Evolutionary conservation across 2,329 filamentous ascomycete species (phyloP).

Genomic region (Reticulascus tulasneorum): DNA sequence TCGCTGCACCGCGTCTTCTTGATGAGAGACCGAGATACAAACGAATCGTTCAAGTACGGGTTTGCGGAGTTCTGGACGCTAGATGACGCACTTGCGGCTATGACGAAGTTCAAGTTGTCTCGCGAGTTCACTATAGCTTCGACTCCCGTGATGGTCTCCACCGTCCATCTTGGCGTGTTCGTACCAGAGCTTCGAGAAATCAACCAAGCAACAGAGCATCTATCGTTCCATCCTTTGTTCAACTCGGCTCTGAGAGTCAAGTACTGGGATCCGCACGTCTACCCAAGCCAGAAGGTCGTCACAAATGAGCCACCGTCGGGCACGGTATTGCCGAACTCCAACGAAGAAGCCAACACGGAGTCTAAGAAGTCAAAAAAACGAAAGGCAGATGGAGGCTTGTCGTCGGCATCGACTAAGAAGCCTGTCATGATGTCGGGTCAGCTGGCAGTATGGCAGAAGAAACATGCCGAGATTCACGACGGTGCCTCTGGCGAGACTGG

Average conservation of each 20-base stretch:
- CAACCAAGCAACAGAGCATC: conserved; percentile 51
- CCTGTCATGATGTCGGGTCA: conserved; percentile 37
- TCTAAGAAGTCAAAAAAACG: conserved; percentile 47
- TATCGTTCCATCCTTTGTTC: conserved; percentile 67
- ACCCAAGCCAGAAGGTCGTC: conserved; percentile 61
- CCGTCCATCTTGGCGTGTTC: conserved; percentile 82
- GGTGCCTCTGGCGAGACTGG: conserved; percentile 1
- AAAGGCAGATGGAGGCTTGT: conserved; percentile 40
- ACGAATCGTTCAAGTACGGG: conserved; percentile 75
- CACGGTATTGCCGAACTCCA: conserved; percentile 33
- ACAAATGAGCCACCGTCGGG: conserved; percentile 45
- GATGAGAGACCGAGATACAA: conserved; percentile 66
- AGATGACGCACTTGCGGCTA: conserved; percentile 70
- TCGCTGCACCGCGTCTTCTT: conserved; percentile 75
- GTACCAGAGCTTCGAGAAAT: conserved; percentile 63
- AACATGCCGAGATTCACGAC: conserved; percentile 36
- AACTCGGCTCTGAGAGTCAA: conserved; percentile 65
- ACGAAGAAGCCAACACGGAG: conserved; percentile 21
- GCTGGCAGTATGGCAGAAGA: conserved; percentile 41
- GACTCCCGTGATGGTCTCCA: conserved; percentile 65
- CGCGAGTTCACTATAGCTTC: conserved; percentile 76
- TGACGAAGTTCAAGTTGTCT: conserved; percentile 67
- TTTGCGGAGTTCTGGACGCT: conserved; percentile 79
- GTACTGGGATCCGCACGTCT: conserved; percentile 74
- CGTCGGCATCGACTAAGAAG: conserved; percentile 29